Conservation (phyloP, 1,139 yeast genomes). For the Zygosaccharomyces sapae region DNA sequence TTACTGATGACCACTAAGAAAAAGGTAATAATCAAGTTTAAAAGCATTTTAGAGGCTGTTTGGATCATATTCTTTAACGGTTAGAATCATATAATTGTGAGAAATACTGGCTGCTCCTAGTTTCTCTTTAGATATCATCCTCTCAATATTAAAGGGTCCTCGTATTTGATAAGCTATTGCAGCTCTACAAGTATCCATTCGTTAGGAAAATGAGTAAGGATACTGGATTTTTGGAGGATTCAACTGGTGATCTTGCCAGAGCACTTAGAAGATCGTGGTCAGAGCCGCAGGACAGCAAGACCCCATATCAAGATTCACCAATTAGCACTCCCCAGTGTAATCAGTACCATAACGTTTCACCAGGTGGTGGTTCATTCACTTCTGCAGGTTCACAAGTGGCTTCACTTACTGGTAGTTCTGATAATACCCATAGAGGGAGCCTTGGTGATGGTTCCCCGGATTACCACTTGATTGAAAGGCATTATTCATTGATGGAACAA, state of each 20-base stretch:
- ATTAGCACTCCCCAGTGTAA: conserved; percentile 20
- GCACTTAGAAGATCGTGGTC: conserved; percentile 36
- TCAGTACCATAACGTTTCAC: conserved; percentile 1
- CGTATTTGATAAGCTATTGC: not conserved
- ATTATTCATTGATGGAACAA: conserved; percentile 14
- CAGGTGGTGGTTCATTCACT: conserved; percentile 1
- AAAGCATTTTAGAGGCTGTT: not conserved
- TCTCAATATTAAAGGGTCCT: not conserved
- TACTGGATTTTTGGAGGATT: conserved; percentile 11
- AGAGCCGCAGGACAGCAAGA: conserved; percentile 23
- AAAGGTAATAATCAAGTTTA: not conserved
- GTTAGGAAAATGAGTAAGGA: conserved; percentile 3
- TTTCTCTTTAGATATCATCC: not conserved
- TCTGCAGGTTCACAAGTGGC: not conserved
- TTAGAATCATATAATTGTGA: no score
- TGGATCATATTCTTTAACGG: no score
- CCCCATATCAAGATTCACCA: conserved; percentile 15
- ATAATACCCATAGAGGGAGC: not conserved
- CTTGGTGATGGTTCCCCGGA: conserved; percentile 1
- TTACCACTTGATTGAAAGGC: conserved; percentile 10
- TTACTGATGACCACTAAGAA: not conserved
- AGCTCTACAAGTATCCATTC: not conserved
- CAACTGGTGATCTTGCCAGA: conserved; percentile 28
- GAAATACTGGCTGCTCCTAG: no score
- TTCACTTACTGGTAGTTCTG: not conserved